These are phyloP conservation scores for Macaranga tanarius DNA, from an alignment of 441 rosid genomes.

Conservation along the genomic window DNA sequence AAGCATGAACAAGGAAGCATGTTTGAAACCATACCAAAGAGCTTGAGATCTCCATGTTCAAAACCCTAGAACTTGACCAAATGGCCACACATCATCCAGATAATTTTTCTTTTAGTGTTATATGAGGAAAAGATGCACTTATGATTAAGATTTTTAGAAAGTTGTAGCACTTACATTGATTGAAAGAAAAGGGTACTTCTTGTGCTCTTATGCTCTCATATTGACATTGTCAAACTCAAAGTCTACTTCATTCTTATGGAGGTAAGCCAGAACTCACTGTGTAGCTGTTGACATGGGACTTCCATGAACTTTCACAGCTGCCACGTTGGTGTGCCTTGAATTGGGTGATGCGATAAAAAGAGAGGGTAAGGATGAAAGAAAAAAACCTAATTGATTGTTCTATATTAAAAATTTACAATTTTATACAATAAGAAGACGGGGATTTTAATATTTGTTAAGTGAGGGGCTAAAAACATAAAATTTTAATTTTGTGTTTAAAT, in stretches of 20 bases:
- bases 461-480: no score
- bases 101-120: neutral
- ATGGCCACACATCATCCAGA: constrained; percentile 26
- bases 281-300: constrained; percentile 46
- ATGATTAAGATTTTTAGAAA: neutral
- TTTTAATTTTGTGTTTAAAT: no score
- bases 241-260: constrained; percentile 57
- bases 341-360: neutral
- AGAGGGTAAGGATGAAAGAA: no score
- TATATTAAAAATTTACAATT: no score
- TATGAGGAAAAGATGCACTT: neutral
- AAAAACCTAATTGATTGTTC: no score
- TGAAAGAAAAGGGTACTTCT: constrained; percentile 46
- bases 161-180: constrained; percentile 44
- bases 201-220: constrained; percentile 53
- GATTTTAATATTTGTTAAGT: no score
- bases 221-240: constrained; percentile 52
- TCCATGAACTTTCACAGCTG: constrained; percentile 54
- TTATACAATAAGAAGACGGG: no score
- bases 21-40: constrained; percentile 22
- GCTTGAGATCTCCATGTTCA: constrained; percentile 32
- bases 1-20: neutral
- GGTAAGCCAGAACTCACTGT: constrained; percentile 46
- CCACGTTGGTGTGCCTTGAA: constrained; percentile 24
- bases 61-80: constrained; percentile 33